Evolutionary conservation across 2,329 filamentous ascomycete genomes (phyloP).

Genomic region (Taxawa tesnikishii): DNA sequence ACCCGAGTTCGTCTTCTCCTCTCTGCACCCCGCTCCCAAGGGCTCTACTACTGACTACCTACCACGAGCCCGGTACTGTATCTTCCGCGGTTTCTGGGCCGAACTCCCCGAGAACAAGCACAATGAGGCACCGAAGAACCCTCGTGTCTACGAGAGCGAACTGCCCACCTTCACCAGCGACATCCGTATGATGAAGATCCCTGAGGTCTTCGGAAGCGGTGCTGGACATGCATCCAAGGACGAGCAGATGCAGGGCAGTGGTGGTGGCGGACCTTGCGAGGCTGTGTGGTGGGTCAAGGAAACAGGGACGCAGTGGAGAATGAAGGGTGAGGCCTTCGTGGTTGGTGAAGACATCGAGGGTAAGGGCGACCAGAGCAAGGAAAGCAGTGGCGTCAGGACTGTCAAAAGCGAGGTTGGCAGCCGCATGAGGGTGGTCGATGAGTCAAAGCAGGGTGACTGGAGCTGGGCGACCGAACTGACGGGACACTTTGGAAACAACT

Average conservation of each 20-base stretch:
- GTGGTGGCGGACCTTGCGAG: conserved; percentile 62
- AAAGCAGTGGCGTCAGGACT: conserved; percentile 41
- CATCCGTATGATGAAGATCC: conserved; percentile 71
- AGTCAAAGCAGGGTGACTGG: conserved; percentile 44
- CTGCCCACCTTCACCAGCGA: conserved; percentile 79
- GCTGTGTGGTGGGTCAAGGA: conserved; percentile 70
- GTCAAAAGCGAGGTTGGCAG: conserved; percentile 48
- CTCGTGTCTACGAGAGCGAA: conserved; percentile 60
- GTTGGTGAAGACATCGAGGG: conserved; percentile 56
- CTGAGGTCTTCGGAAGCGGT: conserved; percentile 50
- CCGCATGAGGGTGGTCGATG: conserved; percentile 48
- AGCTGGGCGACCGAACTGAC: conserved; percentile 70
- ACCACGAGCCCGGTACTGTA: conserved; percentile 60
- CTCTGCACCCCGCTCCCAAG: conserved; percentile 30
- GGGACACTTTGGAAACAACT: conserved; percentile 80
- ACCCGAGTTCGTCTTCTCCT: conserved; percentile 39
- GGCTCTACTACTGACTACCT: conserved; percentile 28
- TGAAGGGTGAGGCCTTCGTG: conserved; percentile 65
- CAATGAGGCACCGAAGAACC: conserved; percentile 63
- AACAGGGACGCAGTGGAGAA: conserved; percentile 67
- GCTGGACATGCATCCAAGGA: conserved; percentile 32
- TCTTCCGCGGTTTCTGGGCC: conserved; percentile 77
- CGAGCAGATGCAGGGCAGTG: conserved; percentile 35
- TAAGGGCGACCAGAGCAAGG: conserved; percentile 30
- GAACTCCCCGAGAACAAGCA: conserved; percentile 58